phyloP scores from a whole-genome alignment of 2,329 filamentous ascomycete species.

The Amauroascus verrucosus region DNA sequence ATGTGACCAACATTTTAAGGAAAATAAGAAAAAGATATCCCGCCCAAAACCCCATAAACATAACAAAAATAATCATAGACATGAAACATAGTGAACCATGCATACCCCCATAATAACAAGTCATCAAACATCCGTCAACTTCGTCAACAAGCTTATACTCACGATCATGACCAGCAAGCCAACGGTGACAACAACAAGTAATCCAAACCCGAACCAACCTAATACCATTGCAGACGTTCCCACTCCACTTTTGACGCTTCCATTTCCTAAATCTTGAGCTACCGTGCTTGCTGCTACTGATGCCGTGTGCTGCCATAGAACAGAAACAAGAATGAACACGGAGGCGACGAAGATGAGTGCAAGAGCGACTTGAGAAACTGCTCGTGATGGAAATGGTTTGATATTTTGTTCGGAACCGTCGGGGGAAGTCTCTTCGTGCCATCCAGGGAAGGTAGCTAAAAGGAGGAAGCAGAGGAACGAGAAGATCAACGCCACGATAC shows the following conservation, averaged over 20 bases:
- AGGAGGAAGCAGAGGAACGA: conserved; percentile 93
- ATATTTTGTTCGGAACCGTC: conserved; percentile 78
- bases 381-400: conserved; percentile 84
- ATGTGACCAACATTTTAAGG: neutral
- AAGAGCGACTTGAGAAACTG: conserved; percentile 84
- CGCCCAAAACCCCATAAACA: neutral
- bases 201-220: conserved; percentile 91
- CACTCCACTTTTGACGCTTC: conserved; percentile 73
- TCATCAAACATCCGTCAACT: conserved; percentile 39
- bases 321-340: conserved; percentile 56
- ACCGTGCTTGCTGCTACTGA: conserved; percentile 92
- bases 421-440: conserved; percentile 77
- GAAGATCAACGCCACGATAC: conserved; percentile 94
- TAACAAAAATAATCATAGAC: neutral
- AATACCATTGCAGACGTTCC: conserved; percentile 94
- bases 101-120: neutral
- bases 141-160: conserved; percentile 70
- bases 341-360: conserved; percentile 73
- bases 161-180: conserved; percentile 92
- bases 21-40: neutral
- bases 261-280: conserved; percentile 84
- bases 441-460: conserved; percentile 91
- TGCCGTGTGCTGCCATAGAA: conserved; percentile 65
- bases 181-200: conserved; percentile 91
- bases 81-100: conserved; percentile 1